These are phyloP conservation scores for Helianthus annuus DNA, from an alignment of 129 eudicot species.

Conservation along the genomic window HanXRQr2.0-SUNRISE NC_035445.2:101258933-101259432, in stretches of 20 bases:
- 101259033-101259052: no score
- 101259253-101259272: slow-evolving; percentile 97
- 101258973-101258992: no score
- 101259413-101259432: slow-evolving; percentile 89
- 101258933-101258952: no score
- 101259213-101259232: slow-evolving; percentile 92
- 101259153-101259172: background rate
- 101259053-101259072: no score
- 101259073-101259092: background rate
- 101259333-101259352: slow-evolving; percentile 73
- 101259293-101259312: slow-evolving; percentile 83
- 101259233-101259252: slow-evolving; percentile 88
- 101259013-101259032: no score
- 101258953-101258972: no score
- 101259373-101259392: slow-evolving; percentile 97
- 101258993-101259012: no score
- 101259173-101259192: slow-evolving; percentile 75
- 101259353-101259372: slow-evolving; percentile 85
- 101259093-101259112: background rate
- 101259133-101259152: background rate
- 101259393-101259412: slow-evolving; percentile 95
- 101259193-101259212: slow-evolving; percentile 95
- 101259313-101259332: slow-evolving; percentile 64
- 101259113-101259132: slow-evolving; percentile 7
- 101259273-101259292: slow-evolving; percentile 92